Base-by-base conservation (phyloP, 179 eudicot species). In the Spergularia azorica region DNA sequence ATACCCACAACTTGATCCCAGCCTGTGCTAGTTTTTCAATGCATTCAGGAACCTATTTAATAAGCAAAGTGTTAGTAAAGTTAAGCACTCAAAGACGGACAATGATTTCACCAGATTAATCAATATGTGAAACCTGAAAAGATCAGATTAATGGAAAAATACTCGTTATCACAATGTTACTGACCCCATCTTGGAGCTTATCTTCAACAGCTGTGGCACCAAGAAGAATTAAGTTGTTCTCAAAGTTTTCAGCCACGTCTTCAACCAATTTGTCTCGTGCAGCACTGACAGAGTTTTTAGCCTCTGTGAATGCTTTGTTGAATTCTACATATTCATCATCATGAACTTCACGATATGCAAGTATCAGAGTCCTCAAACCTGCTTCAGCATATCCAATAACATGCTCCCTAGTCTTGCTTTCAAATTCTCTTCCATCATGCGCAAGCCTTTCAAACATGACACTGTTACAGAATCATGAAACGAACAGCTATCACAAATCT, bases 171-270 rank as follows among this genome's bases (percentile, higher is more conserved):
- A 18, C 18, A 77, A 43, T 7, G 20, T 11, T 26, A 75, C 87
- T 65, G 59, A 90, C 94, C 84, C 91, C 94, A 20, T 84, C 73
- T 81, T 90, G 94, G 63, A 90, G 91, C 71, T 88, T 90, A 73
- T 90, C 94, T 80, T 90, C 94, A 32, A 90, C 90, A 46, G 94
- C 94, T 43, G 94, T 88, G 36, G 91, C 90, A 73, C 94, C 94
- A 67, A 90, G 81, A 74, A 90, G 91, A 75, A 85, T 80, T 63
- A 90, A 67, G 76, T 87, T 77, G 73, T 75, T 88, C 81, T 90
- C 94, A 67, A 90, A 77, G 54, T 78, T 67, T 52, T 88, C 86
- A 9, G 88, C 80, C 63, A 80, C 89, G 67, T 81, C 83, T 38
- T 88, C 89, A 10, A 85, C 78, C 76, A 85, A n/a, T 55, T 76